Percentiles rank a stretch among this genome's conserved stretches.
phyloP scores from a whole-genome alignment of 495 filamentous ascomycete genomes.

The Penicillium ucsense region DNA sequence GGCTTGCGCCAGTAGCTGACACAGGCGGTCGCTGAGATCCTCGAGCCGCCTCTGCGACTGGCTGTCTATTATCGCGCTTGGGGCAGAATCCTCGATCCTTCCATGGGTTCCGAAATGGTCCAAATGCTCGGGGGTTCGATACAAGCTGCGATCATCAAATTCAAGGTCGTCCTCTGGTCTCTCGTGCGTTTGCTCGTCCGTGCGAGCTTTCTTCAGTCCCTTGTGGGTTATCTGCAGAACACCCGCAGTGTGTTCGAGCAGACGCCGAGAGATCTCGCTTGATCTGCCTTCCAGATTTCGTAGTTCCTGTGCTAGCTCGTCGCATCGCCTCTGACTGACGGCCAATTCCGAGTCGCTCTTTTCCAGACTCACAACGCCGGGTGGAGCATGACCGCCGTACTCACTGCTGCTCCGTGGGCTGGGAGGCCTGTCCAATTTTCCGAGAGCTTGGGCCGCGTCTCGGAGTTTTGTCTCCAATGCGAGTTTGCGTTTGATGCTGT shows the following conservation, averaged over 20 bases:
- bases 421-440: slow-evolving; percentile 58
- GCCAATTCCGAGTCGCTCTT: slow-evolving; percentile 66
- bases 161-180: slow-evolving; percentile 53
- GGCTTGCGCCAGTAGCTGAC: slow-evolving; percentile 54
- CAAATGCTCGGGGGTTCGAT: slow-evolving; percentile 58
- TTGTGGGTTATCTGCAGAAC: slow-evolving; percentile 83
- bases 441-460: slow-evolving; percentile 82
- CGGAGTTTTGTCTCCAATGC: slow-evolving; percentile 88
- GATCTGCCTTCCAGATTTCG: slow-evolving; percentile 64
- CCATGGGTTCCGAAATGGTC: slow-evolving; percentile 40
- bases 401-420: slow-evolving; percentile 28
- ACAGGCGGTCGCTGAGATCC: slow-evolving; percentile 58
- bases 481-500: slow-evolving; percentile 68
- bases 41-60: slow-evolving; percentile 62
- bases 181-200: slow-evolving; percentile 49
- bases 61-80: slow-evolving; percentile 15
- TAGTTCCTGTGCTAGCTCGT: slow-evolving; percentile 72
- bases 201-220: slow-evolving; percentile 40
- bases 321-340: slow-evolving; percentile 68
- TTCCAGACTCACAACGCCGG: slow-evolving; percentile 13
- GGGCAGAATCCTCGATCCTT: slow-evolving; percentile 9
- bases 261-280: slow-evolving; percentile 57
- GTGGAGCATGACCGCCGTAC: slow-evolving; percentile 6
- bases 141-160: slow-evolving; percentile 76
- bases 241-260: slow-evolving; percentile 87